Evolutionary conservation across 139 green algal species (phyloP).

Genomic region (Chlorella sp.): DNA sequence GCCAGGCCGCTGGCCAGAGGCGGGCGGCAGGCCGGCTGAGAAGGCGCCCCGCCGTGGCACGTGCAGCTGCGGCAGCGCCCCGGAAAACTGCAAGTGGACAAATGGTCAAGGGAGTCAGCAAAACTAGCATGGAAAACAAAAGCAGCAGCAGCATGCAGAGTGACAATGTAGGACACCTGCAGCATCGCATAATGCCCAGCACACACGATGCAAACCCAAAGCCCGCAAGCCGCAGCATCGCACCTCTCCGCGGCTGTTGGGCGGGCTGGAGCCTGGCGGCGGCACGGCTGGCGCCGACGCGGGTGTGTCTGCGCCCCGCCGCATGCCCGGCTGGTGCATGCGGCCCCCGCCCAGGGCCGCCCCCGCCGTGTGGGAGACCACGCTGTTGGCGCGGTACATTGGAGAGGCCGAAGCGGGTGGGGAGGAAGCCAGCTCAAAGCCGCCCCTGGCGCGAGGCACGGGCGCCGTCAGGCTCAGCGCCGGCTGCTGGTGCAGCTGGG

Average conservation of each 20-base stretch:
- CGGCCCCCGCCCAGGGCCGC: neutral
- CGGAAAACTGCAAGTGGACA: neutral
- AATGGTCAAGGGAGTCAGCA: neutral
- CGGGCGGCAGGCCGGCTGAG: constrained; percentile 12
- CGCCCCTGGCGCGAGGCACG: neutral
- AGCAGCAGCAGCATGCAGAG: neutral
- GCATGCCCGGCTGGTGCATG: neutral
- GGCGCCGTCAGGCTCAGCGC: constrained; percentile 22
- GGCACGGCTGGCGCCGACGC: neutral
- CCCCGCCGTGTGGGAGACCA: constrained; percentile 28
- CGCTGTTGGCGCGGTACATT: constrained; percentile 36
- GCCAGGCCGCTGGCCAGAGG: constrained; percentile 4
- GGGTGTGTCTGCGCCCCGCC: constrained; percentile 15
- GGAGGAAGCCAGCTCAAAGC: constrained; percentile 15
- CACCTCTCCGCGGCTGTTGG: constrained; percentile 30
- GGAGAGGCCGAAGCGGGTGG: constrained; percentile 25
- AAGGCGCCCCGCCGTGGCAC: constrained; percentile 1
- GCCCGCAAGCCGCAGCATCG: neutral
- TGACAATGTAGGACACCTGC: neutral
- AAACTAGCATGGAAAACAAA: neutral
- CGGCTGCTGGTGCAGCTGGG: neutral
- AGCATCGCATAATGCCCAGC: neutral
- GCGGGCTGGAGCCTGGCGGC: constrained; percentile 13
- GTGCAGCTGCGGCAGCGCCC: constrained; percentile 1
- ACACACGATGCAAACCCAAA: neutral